Conservation (phyloP, 257 asterid species). For the Prunella vulgaris region DNA sequence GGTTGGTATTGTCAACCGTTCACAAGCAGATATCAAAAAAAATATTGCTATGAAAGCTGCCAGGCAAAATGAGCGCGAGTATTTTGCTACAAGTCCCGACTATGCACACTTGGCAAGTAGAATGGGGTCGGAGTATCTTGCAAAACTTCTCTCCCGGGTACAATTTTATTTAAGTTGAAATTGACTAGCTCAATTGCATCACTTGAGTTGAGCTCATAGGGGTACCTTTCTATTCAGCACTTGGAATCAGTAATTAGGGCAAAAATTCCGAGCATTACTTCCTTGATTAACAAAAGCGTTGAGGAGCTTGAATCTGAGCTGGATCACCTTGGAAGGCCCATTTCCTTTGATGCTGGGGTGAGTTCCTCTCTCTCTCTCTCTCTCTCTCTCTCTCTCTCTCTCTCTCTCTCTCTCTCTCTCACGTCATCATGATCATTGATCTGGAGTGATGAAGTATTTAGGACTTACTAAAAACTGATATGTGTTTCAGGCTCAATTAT, state of each 20-base stretch:
- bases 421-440: slow-evolving; percentile 14
- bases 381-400: too few relatives aligned
- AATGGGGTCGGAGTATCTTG: slow-evolving; percentile 97
- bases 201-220: slow-evolving; percentile 13
- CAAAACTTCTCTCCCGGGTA: slow-evolving; percentile 90
- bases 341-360: slow-evolving; percentile 92
- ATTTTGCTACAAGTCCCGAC: slow-evolving; percentile 81
- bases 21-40: slow-evolving; percentile 88
- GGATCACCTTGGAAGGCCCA: slow-evolving; percentile 89
- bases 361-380: slow-evolving; percentile 30
- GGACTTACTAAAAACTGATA: slow-evolving; percentile 11
- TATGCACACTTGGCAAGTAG: slow-evolving; percentile 75
- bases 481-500: slow-evolving; percentile 78
- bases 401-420: too few relatives aligned
- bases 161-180: slow-evolving; percentile 1
- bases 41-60: slow-evolving; percentile 68
- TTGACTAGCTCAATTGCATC: slow-evolving; percentile 2
- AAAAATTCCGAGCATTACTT: slow-evolving; percentile 80
- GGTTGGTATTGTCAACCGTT: slow-evolving; percentile 93
- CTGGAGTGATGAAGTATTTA: neutral
- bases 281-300: slow-evolving; percentile 77
- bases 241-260: slow-evolving; percentile 80
- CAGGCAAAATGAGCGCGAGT: slow-evolving; percentile 74
- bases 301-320: slow-evolving; percentile 94
- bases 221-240: slow-evolving; percentile 49